Conservation (phyloP, 768 basidiomycete genomes). For the Kwoniella dendrophila region DNA sequence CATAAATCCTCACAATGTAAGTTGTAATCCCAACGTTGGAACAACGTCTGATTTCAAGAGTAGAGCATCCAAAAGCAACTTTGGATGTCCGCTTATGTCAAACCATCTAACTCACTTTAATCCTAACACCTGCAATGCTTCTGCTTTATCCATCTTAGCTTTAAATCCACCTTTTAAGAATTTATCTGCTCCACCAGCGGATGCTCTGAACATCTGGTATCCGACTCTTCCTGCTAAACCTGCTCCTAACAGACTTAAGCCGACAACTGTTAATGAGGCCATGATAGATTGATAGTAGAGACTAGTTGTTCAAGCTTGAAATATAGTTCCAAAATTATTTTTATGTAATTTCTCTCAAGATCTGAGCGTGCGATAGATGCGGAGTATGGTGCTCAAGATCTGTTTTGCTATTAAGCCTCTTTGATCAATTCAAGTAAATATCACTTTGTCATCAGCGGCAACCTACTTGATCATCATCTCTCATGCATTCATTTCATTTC, state of each 20-base stretch:
- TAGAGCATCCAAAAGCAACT: no score
- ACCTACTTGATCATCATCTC: not conserved
- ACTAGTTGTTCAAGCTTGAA: no score
- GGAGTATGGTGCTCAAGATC: no score
- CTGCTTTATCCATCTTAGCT: slow-evolving; percentile 91
- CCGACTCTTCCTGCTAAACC: slow-evolving; percentile 49
- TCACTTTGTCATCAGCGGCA: no score
- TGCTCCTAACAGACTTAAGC: slow-evolving; percentile 51
- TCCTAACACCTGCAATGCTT: slow-evolving; percentile 88
- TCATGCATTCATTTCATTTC: not conserved
- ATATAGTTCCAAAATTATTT: no score
- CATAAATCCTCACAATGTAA: no score
- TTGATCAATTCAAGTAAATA: no score
- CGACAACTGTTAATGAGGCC: slow-evolving; percentile 49
- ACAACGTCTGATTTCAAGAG: no score
- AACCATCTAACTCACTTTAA: slow-evolving; percentile 69
- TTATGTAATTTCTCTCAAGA: no score
- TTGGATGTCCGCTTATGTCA: not conserved
- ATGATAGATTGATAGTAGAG: slow-evolving; percentile 25
- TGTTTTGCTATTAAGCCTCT: no score
- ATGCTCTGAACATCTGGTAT: slow-evolving; percentile 40
- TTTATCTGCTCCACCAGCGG: slow-evolving; percentile 65
- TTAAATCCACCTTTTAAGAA: slow-evolving; percentile 95
- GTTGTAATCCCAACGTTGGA: no score
- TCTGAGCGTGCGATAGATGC: no score